Base-by-base conservation (phyloP, 768 basidiomycete species). In the Rhodosporidiobolus odoratus region DNA sequence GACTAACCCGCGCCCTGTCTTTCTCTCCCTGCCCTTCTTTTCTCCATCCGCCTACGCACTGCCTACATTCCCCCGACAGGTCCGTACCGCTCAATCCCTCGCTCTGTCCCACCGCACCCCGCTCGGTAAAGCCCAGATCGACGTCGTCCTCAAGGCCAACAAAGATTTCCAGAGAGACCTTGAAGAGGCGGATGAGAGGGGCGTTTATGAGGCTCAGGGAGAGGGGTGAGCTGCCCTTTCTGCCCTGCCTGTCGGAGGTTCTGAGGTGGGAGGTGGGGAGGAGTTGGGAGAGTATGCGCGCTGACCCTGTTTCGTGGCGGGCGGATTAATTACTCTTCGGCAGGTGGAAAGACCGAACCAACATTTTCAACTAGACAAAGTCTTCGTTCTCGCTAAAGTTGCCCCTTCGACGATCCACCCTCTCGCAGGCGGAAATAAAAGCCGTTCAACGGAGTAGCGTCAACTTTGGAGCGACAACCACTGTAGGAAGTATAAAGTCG, bases 1-100 rank as follows among this genome's bases (percentile, higher is more conserved):
- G 17, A 13, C 30, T 3, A 16, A n/a, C 43, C 32, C 54, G 43
- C 54, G 47, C 34, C 37, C 21, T 17, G 40, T 6, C 23, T 38
- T 32, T 32, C 34, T 56, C n/a, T 17, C 34, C 34, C n/a, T 35
- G 27, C 27, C n/a, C 8, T 30, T n/a, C 52, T 30, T 30, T 53
- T 30, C 52, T 50, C 48, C 9, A 19, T 50, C 48, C 27, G 48
- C 9, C 52, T 30, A 23, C 48, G 43, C 60, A 62, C 13, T 10
- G 34, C n/a, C 27, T n/a, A n/a, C 41, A 23, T 10, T 47, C 17
- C 17, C 38, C 32, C 3, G 19, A 30, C 47, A 68, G 52, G 53
- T 85, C 32, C 81, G 85, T 70, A 88, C 86, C 3, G 87, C 87
- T n/a, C 83, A 84, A 64, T 85, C 85, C 60, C 80, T 88, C 38